These are phyloP conservation scores for Heterobasidion parviporum DNA, from an alignment of 1,284 basidiomycete species.

Conservation along the genomic window DNA sequence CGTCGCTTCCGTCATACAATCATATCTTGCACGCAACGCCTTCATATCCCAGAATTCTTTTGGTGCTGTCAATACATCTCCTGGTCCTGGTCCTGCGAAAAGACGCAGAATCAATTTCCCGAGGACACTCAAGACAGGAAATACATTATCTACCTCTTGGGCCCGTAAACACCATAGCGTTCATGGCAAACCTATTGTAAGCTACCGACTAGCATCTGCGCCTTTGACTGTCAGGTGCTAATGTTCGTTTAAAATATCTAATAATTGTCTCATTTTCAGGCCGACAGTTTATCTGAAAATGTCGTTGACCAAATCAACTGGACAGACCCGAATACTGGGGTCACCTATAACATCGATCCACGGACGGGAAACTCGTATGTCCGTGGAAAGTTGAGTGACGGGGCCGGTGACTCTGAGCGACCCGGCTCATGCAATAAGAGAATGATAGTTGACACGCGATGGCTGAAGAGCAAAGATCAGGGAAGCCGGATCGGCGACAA, in stretches of 20 bases:
- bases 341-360: conserved; percentile 61
- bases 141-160: not conserved
- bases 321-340: conserved; percentile 58
- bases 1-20: conserved; percentile 49
- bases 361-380: conserved; percentile 51
- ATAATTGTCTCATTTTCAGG: not conserved
- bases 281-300: not conserved
- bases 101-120: too few species aligned
- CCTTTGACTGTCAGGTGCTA: not conserved
- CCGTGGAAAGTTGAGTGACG: conserved; percentile 19
- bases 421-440: conserved; percentile 6
- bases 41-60: conserved; percentile 29
- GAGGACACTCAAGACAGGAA: too few species aligned
- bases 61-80: not conserved
- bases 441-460: conserved; percentile 16
- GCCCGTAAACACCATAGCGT: not conserved
- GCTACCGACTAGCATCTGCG: not conserved
- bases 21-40: conserved; percentile 60
- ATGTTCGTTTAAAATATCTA: not conserved
- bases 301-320: conserved; percentile 31
- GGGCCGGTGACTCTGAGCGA: conserved; percentile 1
- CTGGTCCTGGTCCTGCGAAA: too few species aligned
- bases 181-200: not conserved
- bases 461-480: conserved; percentile 11
- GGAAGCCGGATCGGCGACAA: conserved; percentile 1